These are phyloP conservation scores for Mortierella sp. DNA, from an alignment of 371 early-diverging fungal genomes.

Conservation along the genomic window DNA sequence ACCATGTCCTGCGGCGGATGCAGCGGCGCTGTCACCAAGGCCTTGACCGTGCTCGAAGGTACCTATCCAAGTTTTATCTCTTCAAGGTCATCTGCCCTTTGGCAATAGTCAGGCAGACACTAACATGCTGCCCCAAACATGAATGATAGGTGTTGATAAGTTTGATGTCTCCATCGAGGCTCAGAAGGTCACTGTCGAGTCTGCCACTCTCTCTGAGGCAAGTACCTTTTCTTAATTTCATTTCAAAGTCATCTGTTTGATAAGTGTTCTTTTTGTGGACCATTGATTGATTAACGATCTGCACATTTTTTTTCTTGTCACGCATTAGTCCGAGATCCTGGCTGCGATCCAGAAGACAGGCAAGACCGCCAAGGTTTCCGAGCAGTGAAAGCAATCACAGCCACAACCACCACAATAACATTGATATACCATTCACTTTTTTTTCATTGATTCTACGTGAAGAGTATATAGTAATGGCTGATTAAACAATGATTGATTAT, in stretches of 20 bases:
- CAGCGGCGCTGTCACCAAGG: slow-evolving; percentile 80
- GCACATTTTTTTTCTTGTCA: slow-evolving; percentile 17
- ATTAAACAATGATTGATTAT: background rate
- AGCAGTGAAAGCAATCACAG: background rate
- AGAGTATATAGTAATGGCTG: no score
- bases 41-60: slow-evolving; percentile 73
- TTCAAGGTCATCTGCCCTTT: background rate
- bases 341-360: slow-evolving; percentile 84
- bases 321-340: slow-evolving; percentile 70
- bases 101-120: background rate
- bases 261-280: background rate
- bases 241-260: background rate
- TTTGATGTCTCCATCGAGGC: slow-evolving; percentile 77
- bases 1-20: slow-evolving; percentile 90
- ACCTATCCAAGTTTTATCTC: slow-evolving; percentile 12
- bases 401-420: background rate
- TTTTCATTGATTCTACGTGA: no score
- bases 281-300: background rate
- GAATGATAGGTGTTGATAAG: slow-evolving; percentile 66
- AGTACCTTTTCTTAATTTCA: background rate
- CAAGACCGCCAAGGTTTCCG: slow-evolving; percentile 60
- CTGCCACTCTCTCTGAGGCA: slow-evolving; percentile 42
- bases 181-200: slow-evolving; percentile 74
- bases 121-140: background rate
- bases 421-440: background rate